Evolutionary conservation across 805 yeast genomes (phyloP), one percentile per base, ranked within the genome.

Genomic region (Trichomonascus vanleenenianus): DNA sequence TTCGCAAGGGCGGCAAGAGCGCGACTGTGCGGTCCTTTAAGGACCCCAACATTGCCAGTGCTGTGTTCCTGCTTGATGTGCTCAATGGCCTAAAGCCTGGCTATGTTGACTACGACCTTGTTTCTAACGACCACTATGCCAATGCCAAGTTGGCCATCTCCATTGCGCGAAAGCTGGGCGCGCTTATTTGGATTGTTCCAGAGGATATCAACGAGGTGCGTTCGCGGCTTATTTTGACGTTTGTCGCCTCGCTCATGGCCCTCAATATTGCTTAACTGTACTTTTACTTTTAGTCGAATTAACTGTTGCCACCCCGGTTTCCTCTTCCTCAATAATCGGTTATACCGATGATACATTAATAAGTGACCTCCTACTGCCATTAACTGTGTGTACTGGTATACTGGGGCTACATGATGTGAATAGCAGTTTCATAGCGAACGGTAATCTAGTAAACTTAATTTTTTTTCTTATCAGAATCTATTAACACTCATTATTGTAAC

Each of bases 121-220:
- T 93, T 3, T 75, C 82, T 45, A 96, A 87, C 50, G 96, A 91
- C 53, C 78, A 75, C 61, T 87, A 87, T 61, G 95, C 95, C 35
- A 93, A 93, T 63, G 98, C 97, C 16, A 84, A 86, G 71, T 76
- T 93, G 63, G 98, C 98, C 16, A 93, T 93, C 62, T 93, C 97
- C 2, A 93, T 93, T 60, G 98, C 98, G 31, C 84, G 98, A 76
- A 93, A 93, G 67, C 71, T 93, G 56, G 98, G 98, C 51, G 98
- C 96, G 35, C 78, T 93, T 63, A 93, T 93, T 60, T 93, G 97
- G 97, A 75, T 93, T 56, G 96, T 93, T n/a, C 98, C 98, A n/a
- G 98, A 93, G 66, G 98, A 93, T 70, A 93, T 93, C 59, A 85
- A 82, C 58, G 97, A 91, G 70, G 97, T 93, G 38, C 84, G 97